Conservation (phyloP, 768 basidiomycete species). For the Lactarius hatsudake region DNA sequence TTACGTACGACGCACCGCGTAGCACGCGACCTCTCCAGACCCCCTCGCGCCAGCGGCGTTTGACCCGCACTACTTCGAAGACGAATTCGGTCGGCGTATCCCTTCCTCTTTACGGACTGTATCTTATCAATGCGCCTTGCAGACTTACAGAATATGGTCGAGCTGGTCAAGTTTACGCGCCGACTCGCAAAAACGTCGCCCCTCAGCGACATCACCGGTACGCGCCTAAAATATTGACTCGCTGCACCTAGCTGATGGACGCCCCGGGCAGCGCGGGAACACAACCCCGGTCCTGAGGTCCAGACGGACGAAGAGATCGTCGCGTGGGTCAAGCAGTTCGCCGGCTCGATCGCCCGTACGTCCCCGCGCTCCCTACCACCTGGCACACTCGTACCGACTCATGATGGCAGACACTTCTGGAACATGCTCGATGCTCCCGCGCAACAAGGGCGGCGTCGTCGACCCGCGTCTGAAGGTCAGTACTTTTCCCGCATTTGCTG, state of each 20-base stretch:
- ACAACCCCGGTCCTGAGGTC: conserved; percentile 34
- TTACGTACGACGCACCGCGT: conserved; percentile 20
- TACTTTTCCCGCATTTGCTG: not conserved
- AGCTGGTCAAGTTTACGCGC: conserved; percentile 34
- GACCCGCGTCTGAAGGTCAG: conserved; percentile 44
- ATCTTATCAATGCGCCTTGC: not conserved
- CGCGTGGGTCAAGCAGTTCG: conserved; percentile 20
- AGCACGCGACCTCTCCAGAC: conserved; percentile 35
- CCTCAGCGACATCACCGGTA: conserved; percentile 31
- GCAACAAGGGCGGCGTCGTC: conserved; percentile 50
- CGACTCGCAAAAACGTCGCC: conserved; percentile 30
- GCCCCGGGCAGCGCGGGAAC: conserved; percentile 30
- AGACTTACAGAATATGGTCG: conserved; percentile 34
- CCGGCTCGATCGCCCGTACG: conserved; percentile 12
- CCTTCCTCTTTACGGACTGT: not conserved
- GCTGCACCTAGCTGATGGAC: not conserved
- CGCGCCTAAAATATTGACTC: not conserved
- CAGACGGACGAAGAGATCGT: conserved; percentile 33
- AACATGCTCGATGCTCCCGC: conserved; percentile 54
- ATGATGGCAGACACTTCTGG: conserved; percentile 43
- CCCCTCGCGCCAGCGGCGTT: conserved; percentile 32
- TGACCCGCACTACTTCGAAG: conserved; percentile 36
- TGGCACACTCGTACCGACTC: not conserved
- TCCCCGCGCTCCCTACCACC: conserved; percentile 31
- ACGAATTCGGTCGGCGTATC: conserved; percentile 32